A percentile compares a stretch with the other conserved stretches of the same genome.
Conservation (phyloP, 176 grass and related monocot species). For the Phragmites australis region DNA sequence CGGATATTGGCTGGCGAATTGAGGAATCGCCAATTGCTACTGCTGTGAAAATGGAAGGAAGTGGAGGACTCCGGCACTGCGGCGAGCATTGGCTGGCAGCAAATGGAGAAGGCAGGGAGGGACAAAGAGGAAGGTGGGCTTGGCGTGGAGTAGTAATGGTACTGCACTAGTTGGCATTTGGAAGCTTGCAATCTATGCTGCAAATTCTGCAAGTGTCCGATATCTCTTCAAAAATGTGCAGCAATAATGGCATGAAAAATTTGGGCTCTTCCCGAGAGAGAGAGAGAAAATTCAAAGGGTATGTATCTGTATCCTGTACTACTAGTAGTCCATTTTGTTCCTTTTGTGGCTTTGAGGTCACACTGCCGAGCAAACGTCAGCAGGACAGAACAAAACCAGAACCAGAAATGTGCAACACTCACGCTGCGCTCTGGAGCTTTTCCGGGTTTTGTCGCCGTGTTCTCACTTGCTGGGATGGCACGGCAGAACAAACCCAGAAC, state of each 20-base stretch:
- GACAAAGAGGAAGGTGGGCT: constrained; percentile 19
- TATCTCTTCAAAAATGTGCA: not conserved
- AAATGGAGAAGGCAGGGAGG: not conserved
- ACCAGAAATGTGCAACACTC: not conserved
- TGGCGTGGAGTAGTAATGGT: constrained; percentile 2
- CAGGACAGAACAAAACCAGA: not conserved
- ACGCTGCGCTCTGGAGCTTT: not conserved
- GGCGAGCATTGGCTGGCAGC: not conserved
- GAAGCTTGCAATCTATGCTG: not conserved
- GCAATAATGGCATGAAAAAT: not conserved
- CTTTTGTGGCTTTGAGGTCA: not conserved
- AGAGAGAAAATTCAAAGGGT: not conserved
- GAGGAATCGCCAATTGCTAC: not conserved
- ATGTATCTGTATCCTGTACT: not conserved
- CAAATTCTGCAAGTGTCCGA: not conserved
- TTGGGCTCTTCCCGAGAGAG: not conserved
- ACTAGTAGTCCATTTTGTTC: not conserved
- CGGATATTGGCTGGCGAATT: not conserved
- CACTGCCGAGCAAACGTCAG: not conserved
- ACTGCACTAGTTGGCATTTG: not conserved
- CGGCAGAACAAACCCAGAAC: not conserved
- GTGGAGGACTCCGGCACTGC: not conserved
- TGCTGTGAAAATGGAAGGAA: not conserved
- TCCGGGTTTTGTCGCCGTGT: not conserved
- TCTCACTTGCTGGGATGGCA: not conserved